Evolutionary conservation across 495 filamentous ascomycete genomes (phyloP).

Genomic region (Stereocaulon alpinum): DNA sequence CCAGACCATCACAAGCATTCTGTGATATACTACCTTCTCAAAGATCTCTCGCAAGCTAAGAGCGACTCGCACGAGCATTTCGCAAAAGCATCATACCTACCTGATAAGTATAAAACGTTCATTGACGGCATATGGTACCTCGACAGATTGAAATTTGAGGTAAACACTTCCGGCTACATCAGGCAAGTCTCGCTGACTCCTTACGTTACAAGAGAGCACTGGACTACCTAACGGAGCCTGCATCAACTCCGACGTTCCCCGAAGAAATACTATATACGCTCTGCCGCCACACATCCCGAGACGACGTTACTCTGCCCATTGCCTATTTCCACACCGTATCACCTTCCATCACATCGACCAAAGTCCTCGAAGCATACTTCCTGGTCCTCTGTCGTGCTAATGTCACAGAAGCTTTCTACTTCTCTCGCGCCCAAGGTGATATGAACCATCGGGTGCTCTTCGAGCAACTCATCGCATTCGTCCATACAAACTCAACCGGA

Average conservation of each 20-base stretch:
- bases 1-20: constrained; percentile 66
- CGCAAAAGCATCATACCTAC: constrained; percentile 47
- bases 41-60: constrained; percentile 53
- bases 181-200: constrained; percentile 19
- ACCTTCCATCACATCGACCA: constrained; percentile 49
- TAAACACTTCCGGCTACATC: constrained; percentile 22
- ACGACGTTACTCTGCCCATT: constrained; percentile 55
- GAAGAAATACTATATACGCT: constrained; percentile 67
- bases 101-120: constrained; percentile 59
- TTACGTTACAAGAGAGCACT: constrained; percentile 45
- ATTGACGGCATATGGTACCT: constrained; percentile 76
- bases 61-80: constrained; percentile 38
- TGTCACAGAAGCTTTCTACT: constrained; percentile 64
- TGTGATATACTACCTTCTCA: constrained; percentile 69
- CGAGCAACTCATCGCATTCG: constrained; percentile 53
- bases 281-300: constrained; percentile 46
- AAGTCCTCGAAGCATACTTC: constrained; percentile 53
- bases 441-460: constrained; percentile 49
- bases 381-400: constrained; percentile 54
- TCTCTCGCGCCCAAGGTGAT: constrained; percentile 54
- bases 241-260: constrained; percentile 65
- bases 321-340: constrained; percentile 67
- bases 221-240: constrained; percentile 62
- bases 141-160: constrained; percentile 58
- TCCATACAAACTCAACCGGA: constrained; percentile 38